These are phyloP conservation scores for Berberis thunbergii DNA, from an alignment of 164 flowering plant genomes.

Conservation along the genomic window DNA sequence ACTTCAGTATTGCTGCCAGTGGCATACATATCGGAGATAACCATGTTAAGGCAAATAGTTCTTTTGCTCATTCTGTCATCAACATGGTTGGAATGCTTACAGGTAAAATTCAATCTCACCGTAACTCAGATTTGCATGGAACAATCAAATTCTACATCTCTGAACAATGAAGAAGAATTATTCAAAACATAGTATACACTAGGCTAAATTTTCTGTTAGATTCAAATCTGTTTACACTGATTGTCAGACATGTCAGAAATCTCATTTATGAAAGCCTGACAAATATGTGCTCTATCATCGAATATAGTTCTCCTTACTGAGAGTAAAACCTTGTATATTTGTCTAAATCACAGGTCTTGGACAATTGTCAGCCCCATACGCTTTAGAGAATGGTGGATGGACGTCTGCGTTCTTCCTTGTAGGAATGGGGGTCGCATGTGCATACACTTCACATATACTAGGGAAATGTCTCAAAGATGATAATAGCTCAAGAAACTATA, in stretches of 20 bases:
- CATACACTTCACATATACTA: constrained; percentile 50
- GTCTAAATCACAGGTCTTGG: constrained; percentile 52
- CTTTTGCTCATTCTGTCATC: constrained; percentile 54
- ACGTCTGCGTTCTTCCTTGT: constrained; percentile 51
- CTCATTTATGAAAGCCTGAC: too few relatives aligned
- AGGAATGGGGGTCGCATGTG: constrained; percentile 47
- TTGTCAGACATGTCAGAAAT: too few relatives aligned
- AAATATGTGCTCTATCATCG: too few relatives aligned
- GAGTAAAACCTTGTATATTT: not conserved
- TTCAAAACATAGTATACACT: too few relatives aligned
- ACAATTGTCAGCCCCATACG: constrained; percentile 75
- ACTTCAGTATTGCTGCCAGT: constrained; percentile 1
- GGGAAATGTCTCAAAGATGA: constrained; percentile 51
- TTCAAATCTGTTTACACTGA: too few relatives aligned
- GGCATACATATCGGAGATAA: constrained; percentile 11
- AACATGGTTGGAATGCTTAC: constrained; percentile 83
- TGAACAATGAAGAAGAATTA: too few relatives aligned
- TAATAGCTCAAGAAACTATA: constrained; percentile 43
- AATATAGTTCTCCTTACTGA: too few relatives aligned
- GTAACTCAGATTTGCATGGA: too few relatives aligned
- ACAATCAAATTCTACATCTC: too few relatives aligned
- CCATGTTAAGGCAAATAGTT: constrained; percentile 23
- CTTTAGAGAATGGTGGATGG: constrained; percentile 81
- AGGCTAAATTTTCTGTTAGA: too few relatives aligned
- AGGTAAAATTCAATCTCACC: constrained; percentile 26